These are phyloP conservation scores for Colletotrichum lupini DNA, from an alignment of 2,329 filamentous ascomycete genomes.

Conservation along the genomic window DNA sequence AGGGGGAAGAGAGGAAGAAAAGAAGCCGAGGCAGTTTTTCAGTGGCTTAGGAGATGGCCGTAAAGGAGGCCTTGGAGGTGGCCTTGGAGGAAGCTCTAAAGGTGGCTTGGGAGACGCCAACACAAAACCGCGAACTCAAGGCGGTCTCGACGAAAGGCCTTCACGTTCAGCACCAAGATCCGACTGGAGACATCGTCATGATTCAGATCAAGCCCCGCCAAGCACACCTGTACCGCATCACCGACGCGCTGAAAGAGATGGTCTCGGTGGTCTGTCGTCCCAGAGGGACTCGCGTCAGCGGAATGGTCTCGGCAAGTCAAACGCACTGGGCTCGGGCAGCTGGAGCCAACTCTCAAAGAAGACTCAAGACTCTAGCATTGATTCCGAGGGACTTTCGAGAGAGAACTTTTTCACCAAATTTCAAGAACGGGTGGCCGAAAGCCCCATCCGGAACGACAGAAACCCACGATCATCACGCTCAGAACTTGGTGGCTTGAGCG, in stretches of 20 bases:
- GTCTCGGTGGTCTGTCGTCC: too few relatives aligned
- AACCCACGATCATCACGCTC: background rate
- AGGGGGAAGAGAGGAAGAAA: background rate
- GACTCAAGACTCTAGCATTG: background rate
- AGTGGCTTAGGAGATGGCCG: background rate
- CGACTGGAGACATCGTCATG: constrained; percentile 23
- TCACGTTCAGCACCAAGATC: background rate
- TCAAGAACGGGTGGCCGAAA: constrained; percentile 8
- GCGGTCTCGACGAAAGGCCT: constrained; percentile 16
- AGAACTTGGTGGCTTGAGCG: background rate
- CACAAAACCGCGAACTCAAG: background rate
- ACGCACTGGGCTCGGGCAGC: background rate
- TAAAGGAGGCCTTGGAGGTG: background rate
- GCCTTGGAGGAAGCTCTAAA: background rate
- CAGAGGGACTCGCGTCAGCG: background rate
- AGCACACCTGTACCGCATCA: constrained; percentile 22
- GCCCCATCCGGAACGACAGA: background rate
- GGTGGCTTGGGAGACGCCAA: background rate
- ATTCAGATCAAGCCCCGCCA: constrained; percentile 3
- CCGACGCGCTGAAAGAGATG: background rate
- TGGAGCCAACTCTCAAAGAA: constrained; percentile 26
- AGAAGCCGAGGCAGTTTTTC: background rate
- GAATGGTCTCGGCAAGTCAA: background rate
- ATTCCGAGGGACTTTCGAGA: background rate
- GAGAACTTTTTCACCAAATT: constrained; percentile 18